Evolutionary conservation across 495 filamentous ascomycete genomes (phyloP), one percentile per base, ranked within the genome.

Genomic region (Neurospora sp.): DNA sequence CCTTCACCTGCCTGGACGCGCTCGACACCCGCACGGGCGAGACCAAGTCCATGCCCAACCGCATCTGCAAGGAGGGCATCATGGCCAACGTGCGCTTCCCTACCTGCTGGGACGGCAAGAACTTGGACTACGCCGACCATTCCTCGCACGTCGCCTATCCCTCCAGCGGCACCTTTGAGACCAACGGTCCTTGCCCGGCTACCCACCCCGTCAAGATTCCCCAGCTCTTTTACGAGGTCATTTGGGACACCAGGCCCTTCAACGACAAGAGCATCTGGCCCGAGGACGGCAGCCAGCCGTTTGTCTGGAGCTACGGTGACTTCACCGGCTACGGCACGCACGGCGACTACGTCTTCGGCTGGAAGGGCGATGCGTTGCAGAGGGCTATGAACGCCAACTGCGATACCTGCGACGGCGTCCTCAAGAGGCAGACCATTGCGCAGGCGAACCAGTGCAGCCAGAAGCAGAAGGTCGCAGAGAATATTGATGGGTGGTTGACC

Each of bases 241-340:
- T 83, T 36, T 83, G 81, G 81, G 81, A 82, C 70, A 84, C 82
- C 11, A 79, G 77, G 9, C 69, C 74, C 28, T 83, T 83, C 74
- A 84, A 83, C 74, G 76, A 84, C 76, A 74, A 75, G 38, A 73
- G 42, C 45, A 73, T 80, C 36, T 85, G 83, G 83, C 83, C 84
- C 9, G 77, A 76, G 40, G 82, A 83, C 70, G 82, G 81, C 45
- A 79, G 73, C 62, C 82, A 85, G 73, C 84, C 83, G 17, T 85
- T 85, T 72, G 81, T 85, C 15, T 83, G 84, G 79, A 80, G 77
- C 70, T 82, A 83, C 45, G 83, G 82, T 38, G 80, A 85, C 71
- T 62, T 71, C 5, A 82, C 81, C 0, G 83, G 83, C 1, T 83
- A 79, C 73, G 79, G 80, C 1, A 80, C 80, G 62, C 82, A 84